Evolutionary conservation across 2,329 filamentous ascomycete species (phyloP).

Genomic region (Aspergillus fumigatiaffinis): DNA sequence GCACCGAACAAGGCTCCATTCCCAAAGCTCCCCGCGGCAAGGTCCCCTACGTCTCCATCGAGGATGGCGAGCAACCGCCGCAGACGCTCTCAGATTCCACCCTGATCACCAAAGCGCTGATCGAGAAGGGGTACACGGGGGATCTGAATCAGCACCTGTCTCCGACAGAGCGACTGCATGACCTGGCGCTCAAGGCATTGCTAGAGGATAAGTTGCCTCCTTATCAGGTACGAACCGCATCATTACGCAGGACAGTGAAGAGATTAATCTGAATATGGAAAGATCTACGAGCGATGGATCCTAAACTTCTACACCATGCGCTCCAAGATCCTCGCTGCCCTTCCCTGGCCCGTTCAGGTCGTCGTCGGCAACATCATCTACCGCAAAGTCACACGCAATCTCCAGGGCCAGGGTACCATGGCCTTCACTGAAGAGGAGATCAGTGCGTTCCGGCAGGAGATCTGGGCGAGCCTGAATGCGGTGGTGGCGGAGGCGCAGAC

Average conservation of each 20-base stretch:
- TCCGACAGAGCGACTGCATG: constrained; percentile 40
- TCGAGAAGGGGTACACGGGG: constrained; percentile 38
- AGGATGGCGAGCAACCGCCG: constrained; percentile 10
- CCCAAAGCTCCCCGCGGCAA: constrained; percentile 53
- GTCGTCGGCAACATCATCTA: constrained; percentile 51
- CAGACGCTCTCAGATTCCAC: constrained; percentile 49
- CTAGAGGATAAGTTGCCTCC: constrained; percentile 61
- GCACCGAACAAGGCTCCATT: constrained; percentile 43
- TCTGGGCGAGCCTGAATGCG: constrained; percentile 52
- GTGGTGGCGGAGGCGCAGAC: constrained; percentile 39
- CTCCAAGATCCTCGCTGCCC: constrained; percentile 43
- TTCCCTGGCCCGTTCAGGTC: constrained; percentile 52
- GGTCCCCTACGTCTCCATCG: constrained; percentile 54
- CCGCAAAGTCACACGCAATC: constrained; percentile 39
- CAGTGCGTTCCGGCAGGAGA: constrained; percentile 42
- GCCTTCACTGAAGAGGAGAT: constrained; percentile 52
- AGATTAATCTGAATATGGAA: not conserved
- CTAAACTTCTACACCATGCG: constrained; percentile 60
- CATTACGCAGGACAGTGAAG: not conserved
- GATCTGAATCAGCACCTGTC: constrained; percentile 49
- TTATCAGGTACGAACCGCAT: constrained; percentile 41
- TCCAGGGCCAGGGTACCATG: constrained; percentile 56
- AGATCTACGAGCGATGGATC: constrained; percentile 54
- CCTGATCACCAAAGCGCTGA: constrained; percentile 51
- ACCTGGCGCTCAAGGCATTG: constrained; percentile 52